Percentiles rank a stretch among this genome's conserved stretches.
phyloP scores from a whole-genome alignment of 129 eudicot genomes.

The Tagetes patula region DNA sequence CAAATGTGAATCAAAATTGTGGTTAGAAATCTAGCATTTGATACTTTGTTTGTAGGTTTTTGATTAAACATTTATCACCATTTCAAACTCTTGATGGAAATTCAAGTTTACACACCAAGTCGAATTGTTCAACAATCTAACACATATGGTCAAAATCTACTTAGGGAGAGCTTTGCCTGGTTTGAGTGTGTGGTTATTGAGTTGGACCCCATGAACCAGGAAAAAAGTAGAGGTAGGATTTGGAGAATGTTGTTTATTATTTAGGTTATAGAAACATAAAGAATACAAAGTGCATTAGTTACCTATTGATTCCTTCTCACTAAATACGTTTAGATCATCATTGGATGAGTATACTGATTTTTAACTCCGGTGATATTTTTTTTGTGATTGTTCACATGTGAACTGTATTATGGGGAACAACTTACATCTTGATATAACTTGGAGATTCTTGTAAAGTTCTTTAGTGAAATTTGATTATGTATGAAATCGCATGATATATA shows the following conservation, averaged over 20 bases:
- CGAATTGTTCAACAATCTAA: neutral
- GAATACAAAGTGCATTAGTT: neutral
- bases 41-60: neutral
- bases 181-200: neutral
- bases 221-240: neutral
- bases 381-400: neutral
- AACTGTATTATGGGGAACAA: neutral
- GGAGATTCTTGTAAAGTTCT: neutral
- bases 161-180: neutral
- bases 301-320: no score
- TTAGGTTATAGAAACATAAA: neutral
- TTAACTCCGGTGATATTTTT: neutral
- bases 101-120: neutral
- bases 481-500: neutral
- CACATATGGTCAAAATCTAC: neutral
- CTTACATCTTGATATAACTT: conserved; percentile 4
- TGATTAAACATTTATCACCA: neutral
- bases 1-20: neutral
- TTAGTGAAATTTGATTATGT: neutral
- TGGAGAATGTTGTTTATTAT: neutral
- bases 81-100: neutral
- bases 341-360: no score
- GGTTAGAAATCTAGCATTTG: conserved; percentile 1
- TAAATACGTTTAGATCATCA: no score
- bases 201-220: neutral